Evolutionary conservation across 1,284 basidiomycete species (phyloP), one percentile per base, ranked within the genome.

Genomic region (Melampsora abietis-canadensis): DNA sequence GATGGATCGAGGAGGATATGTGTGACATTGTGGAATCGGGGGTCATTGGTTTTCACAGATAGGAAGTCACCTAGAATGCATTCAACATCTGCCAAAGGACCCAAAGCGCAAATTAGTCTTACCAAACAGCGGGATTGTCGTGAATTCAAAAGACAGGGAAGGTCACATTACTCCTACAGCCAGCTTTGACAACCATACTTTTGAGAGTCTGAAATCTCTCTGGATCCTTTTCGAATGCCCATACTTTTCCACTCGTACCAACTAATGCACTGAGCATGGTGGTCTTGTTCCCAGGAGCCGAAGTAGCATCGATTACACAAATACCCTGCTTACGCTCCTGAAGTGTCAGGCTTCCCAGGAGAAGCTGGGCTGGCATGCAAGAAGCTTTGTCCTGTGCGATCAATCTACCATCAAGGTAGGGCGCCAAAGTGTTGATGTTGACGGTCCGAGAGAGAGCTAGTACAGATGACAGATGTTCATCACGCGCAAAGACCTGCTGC

Each of bases 261-360:
- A 95, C 92, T 51, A 98, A 83, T 12, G 94, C 92, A 76, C 90
- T 90, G 15, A 98, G 83, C 82, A 96, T 92, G 5, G 92, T 91
- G 0, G 96, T 98, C 84, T 99, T 99, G 84, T 99, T 99, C 0
- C 96, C 96, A 0, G 95, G 96, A 0, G 96, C 95, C 59, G 94
- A 90, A 34, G 94, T 98, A 4, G 92, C 94, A 82, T 98, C 96
- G 64, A 98, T 89, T 46, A 94, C 92, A 21, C 40, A 30, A 2
- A 48, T 68, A 3, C 48, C 73, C 2, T 19, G 54, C 79, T 81
- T 1, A 24, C 44, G 59, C 2, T 27, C 61, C 79, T 81, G 1
- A 14, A 47, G 63, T 70, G 90, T 87, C 61, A 85, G 82, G 40
- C 76, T 8, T 75, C 66, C 72, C n/a, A 80, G 76, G 14, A 97